Conservation (phyloP, 768 basidiomycete genomes). For the Mycena sanguinolenta region DNA sequence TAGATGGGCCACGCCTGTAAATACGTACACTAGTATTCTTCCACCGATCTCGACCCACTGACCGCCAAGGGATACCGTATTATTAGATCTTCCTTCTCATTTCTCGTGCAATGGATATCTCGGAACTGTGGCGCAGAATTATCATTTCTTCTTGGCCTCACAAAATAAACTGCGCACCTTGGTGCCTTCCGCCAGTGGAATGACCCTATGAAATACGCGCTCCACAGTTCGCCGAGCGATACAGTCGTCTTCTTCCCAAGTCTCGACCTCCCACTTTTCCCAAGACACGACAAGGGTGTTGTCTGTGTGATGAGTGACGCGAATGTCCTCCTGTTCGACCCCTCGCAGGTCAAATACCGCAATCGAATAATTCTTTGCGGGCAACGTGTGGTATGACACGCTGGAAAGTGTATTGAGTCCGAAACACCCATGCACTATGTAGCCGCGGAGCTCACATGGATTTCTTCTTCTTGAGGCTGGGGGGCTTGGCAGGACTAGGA, state of each 20-base stretch:
- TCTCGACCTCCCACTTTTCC: conserved; percentile 57
- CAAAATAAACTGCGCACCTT: conserved; percentile 47
- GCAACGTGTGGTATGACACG: conserved; percentile 59
- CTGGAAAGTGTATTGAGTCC: conserved; percentile 43
- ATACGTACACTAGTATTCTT: conserved; percentile 20
- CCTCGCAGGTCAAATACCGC: conserved; percentile 65
- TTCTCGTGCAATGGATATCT: conserved; percentile 62
- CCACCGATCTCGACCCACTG: conserved; percentile 26
- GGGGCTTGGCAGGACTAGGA: conserved; percentile 41
- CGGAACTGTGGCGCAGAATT: conserved; percentile 52
- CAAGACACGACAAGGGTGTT: conserved; percentile 60
- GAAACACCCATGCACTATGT: neutral
- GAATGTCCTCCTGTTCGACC: conserved; percentile 65
- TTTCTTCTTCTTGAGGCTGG: conserved; percentile 51
- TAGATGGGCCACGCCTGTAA: neutral
- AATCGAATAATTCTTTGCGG: conserved; percentile 61
- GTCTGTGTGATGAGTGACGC: conserved; percentile 59
- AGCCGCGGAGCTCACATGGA: conserved; percentile 53
- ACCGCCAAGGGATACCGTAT: conserved; percentile 57
- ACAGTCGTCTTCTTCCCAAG: conserved; percentile 56
- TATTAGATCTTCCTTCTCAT: conserved; percentile 53
- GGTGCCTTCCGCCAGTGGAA: conserved; percentile 65
- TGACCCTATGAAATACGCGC: conserved; percentile 61
- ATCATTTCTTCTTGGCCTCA: no score
- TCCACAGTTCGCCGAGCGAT: conserved; percentile 62